Conservation (phyloP, 1,284 basidiomycete species). For the Cryptococcus hybrid region DNA sequence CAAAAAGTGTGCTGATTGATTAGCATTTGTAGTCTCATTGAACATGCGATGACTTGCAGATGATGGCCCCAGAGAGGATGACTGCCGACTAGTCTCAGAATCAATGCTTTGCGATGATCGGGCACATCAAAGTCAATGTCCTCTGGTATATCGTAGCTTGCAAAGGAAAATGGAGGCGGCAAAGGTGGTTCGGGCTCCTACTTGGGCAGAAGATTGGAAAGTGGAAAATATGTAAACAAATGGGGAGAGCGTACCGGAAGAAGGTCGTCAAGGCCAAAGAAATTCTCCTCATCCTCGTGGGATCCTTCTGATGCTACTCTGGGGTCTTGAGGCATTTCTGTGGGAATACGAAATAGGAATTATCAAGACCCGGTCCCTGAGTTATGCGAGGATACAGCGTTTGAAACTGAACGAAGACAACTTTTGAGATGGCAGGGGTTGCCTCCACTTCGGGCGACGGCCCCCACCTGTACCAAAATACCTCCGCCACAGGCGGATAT, state of each 20-base stretch:
- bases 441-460: no score
- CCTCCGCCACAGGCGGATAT: neutral
- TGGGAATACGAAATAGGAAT: no score
- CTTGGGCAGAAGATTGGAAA: neutral
- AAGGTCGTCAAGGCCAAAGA: conserved; percentile 45
- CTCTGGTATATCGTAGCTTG: conserved; percentile 40
- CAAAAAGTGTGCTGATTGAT: neutral
- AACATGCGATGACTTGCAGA: conserved; percentile 58
- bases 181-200: conserved; percentile 40
- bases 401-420: no score
- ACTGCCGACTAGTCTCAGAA: conserved; percentile 74
- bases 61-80: conserved; percentile 92
- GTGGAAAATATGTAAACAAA: neutral
- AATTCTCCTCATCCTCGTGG: conserved; percentile 34
- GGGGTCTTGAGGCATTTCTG: neutral
- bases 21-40: neutral
- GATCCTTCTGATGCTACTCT: neutral
- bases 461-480: no score
- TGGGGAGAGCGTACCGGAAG: conserved; percentile 39
- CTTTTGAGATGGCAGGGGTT: no score
- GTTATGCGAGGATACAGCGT: no score
- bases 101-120: conserved; percentile 49
- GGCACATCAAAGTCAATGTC: conserved; percentile 14
- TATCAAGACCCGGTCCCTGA: no score
- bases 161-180: conserved; percentile 36